Evolutionary conservation across 1,284 basidiomycete genomes (phyloP).

Genomic region (Papiliotrema laurentii): DNA sequence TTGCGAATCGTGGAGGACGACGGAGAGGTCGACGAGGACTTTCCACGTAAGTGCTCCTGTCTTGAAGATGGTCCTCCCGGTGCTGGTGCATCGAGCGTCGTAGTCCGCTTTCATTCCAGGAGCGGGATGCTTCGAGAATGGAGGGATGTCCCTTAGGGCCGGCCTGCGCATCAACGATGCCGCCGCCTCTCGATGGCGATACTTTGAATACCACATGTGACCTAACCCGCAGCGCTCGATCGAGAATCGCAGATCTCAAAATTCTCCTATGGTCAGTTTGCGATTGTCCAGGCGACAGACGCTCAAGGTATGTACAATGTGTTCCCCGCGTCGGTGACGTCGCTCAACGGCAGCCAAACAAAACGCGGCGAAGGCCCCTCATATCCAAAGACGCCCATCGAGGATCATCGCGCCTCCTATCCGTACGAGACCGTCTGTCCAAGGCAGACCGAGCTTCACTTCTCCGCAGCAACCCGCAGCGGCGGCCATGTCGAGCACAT

Average conservation of each 20-base stretch:
- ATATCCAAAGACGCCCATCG: constrained; percentile 39
- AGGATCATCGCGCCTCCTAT: constrained; percentile 28
- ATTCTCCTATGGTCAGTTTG: constrained; percentile 89
- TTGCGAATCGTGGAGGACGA: constrained; percentile 93
- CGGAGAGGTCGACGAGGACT: constrained; percentile 98
- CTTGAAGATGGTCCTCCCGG: no score
- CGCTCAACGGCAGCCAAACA: constrained; percentile 61
- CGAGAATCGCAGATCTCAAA: constrained; percentile 76
- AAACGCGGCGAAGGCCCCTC: constrained; percentile 63
- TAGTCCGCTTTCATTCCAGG: no score
- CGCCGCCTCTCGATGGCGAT: background rate
- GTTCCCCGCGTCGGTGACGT: background rate
- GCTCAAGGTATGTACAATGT: constrained; percentile 62
- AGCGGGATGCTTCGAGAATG: no score
- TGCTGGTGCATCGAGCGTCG: no score
- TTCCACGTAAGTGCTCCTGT: constrained; percentile 79
- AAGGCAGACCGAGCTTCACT: constrained; percentile 3
- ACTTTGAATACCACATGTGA: background rate
- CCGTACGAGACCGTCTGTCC: constrained; percentile 8
- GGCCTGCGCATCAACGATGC: no score
- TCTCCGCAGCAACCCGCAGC: constrained; percentile 9
- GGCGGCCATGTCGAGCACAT: constrained; percentile 9
- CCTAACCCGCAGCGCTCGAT: constrained; percentile 79
- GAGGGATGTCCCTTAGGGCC: no score
- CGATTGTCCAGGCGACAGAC: constrained; percentile 65